phyloP scores from a whole-genome alignment of 2,329 filamentous ascomycete species.

The Calonectria pseudoturangicola region DNA sequence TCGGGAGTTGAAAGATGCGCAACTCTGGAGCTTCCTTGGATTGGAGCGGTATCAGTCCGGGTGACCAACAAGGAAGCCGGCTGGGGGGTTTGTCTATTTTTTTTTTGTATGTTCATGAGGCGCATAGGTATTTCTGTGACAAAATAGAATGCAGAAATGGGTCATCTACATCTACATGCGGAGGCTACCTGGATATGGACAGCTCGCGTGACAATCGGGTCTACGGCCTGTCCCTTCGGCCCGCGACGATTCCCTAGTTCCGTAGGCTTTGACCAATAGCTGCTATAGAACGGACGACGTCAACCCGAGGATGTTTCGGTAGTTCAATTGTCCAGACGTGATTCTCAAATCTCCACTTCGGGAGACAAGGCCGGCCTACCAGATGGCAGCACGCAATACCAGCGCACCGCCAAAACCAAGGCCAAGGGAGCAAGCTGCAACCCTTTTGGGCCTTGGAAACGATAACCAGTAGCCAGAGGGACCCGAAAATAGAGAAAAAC shows the following conservation, averaged over 20 bases:
- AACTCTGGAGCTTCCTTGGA: slow-evolving; percentile 2
- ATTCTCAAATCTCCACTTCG: background rate
- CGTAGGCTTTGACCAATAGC: slow-evolving; percentile 18
- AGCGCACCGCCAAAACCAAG: background rate
- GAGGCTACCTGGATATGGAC: background rate
- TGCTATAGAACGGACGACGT: background rate
- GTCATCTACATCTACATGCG: background rate
- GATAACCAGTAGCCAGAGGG: background rate
- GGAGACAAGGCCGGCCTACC: slow-evolving; percentile 10
- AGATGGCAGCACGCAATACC: background rate
- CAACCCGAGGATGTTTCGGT: slow-evolving; percentile 23
- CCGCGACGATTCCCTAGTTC: slow-evolving; percentile 31
- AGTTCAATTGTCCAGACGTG: background rate
- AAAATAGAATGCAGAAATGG: slow-evolving; percentile 26
- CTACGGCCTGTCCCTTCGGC: slow-evolving; percentile 28
- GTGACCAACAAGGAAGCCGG: slow-evolving; percentile 3
- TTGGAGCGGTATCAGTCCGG: background rate
- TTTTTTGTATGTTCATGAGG: slow-evolving; percentile 8
- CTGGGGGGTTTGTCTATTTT: background rate
- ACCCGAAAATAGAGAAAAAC: slow-evolving; percentile 24
- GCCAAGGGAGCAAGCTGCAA: background rate
- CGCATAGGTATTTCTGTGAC: background rate
- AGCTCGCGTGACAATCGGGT: background rate
- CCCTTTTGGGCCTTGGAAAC: slow-evolving; percentile 8
- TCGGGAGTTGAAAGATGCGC: background rate